phyloP scores from a whole-genome alignment of 345 rosid genomes.

The Salix viminalis region DNA sequence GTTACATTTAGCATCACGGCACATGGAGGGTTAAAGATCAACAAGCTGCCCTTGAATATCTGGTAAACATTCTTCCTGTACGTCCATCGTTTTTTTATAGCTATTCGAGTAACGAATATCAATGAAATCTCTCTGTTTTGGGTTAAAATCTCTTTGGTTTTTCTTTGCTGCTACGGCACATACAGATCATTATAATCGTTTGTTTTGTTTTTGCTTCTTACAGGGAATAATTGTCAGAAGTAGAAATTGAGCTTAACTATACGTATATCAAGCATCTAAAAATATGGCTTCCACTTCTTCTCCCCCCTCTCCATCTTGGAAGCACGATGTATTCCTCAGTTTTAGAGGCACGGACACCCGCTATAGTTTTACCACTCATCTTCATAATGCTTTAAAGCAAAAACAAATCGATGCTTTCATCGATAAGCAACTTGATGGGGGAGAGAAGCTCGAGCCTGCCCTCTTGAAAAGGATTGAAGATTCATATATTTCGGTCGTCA shows the following conservation, averaged over 20 bases:
- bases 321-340: background rate
- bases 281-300: background rate
- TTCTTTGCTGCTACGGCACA: too few species aligned
- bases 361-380: background rate
- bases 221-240: too few species aligned
- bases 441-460: conserved; percentile 5
- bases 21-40: too few species aligned
- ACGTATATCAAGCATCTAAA: too few species aligned
- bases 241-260: too few species aligned
- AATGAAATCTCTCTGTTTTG: background rate
- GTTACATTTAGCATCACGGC: too few species aligned
- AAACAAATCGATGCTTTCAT: background rate
- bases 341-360: conserved; percentile 1
- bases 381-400: background rate
- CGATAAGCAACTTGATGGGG: background rate
- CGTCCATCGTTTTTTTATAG: too few species aligned
- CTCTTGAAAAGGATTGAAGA: background rate
- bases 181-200: background rate
- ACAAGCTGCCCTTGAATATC: too few species aligned
- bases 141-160: background rate
- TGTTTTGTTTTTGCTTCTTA: too few species aligned
- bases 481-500: background rate
- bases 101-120: too few species aligned
- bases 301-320: background rate
- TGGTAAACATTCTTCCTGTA: too few species aligned